These are phyloP conservation scores for Hanseniaspora vineae DNA, from an alignment of 805 yeast genomes.

Conservation along the genomic window DNA sequence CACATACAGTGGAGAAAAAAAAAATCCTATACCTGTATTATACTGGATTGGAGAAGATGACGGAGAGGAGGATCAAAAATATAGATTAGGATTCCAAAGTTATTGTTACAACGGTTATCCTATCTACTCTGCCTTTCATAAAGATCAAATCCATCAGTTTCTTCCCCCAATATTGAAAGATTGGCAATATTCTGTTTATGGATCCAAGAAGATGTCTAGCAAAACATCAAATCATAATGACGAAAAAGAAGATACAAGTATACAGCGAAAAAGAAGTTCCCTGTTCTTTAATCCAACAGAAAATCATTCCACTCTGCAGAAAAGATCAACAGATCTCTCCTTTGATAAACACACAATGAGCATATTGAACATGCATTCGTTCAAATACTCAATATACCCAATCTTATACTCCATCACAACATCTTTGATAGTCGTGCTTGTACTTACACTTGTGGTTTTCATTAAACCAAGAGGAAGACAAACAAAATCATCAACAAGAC, in stretches of 20 bases:
- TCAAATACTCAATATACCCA: slow-evolving; percentile 46
- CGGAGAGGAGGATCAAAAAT: neutral
- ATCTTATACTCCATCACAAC: slow-evolving; percentile 49
- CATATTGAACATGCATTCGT: slow-evolving; percentile 15
- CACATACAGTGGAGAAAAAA: neutral
- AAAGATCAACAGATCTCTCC: too few relatives aligned
- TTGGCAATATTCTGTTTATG: slow-evolving; percentile 35
- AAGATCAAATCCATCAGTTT: slow-evolving; percentile 28
- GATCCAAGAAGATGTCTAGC: neutral
- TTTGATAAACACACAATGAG: neutral
- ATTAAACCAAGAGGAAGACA: slow-evolving; percentile 56
- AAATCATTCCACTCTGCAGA: too few relatives aligned
- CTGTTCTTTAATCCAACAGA: too few relatives aligned
- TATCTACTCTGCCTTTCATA: slow-evolving; percentile 23
- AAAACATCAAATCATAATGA: too few relatives aligned
- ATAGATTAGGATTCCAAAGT: slow-evolving; percentile 12
- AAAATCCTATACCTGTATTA: neutral
- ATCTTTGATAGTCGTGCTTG: slow-evolving; percentile 52
- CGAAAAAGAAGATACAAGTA: too few relatives aligned
- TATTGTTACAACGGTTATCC: slow-evolving; percentile 25
- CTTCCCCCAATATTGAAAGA: slow-evolving; percentile 25
- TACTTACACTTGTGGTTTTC: slow-evolving; percentile 48
- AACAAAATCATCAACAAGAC: slow-evolving; percentile 30
- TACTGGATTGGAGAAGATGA: neutral
- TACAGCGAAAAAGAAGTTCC: too few relatives aligned